Base-by-base conservation (phyloP, 306 rosid species). In the Alnus glutinosa region DNA sequence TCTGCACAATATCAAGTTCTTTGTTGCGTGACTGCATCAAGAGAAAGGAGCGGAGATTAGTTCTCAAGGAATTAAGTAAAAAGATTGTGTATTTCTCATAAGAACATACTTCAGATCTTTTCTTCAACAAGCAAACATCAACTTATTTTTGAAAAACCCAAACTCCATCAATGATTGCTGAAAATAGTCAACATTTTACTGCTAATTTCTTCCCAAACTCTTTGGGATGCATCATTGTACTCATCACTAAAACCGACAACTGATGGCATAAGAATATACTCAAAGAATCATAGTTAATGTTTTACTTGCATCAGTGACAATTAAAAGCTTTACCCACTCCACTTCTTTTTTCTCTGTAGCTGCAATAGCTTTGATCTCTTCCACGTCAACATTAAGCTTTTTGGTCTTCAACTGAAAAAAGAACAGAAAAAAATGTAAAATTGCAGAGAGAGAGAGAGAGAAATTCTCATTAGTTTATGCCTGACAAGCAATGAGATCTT, bases 1-100 rank as follows among this genome's bases (percentile, higher is more conserved):
- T 71, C 9, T 62, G 63, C 54, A 73, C 81, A 3, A 55, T 37
- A 50, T 55, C 71, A 48, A 74, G 72, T 54, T 19, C 51, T 70
- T 32, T 76, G 16, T 47, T 77, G 48, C 42, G 83, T 71, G 83
- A 76, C 85, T 83, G 73, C 80, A 74, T 48, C 71, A 79, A 42
- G 11, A 76, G 13, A 34, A 34, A 34, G 37, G 67, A 75, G 39
- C 18, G 37, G 62, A 73, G 68, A 63, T 73, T 14, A 59, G 13
- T 32, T n/a, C 50, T 39, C 16, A 64, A 44, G 54, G 11, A 55
- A 54, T 19, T 19, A 7, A 10, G 5, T 28, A 48, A 19, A 54
- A 42, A 23, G 34, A 28, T 14, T 55, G 8, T 1, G 1, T 34
- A 34, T 34, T 34, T 34, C 37, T 34, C 37, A 34, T 1, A 34